phyloP scores from a whole-genome alignment of 805 yeast species.

The Kazachstania kunashirensis region DNA sequence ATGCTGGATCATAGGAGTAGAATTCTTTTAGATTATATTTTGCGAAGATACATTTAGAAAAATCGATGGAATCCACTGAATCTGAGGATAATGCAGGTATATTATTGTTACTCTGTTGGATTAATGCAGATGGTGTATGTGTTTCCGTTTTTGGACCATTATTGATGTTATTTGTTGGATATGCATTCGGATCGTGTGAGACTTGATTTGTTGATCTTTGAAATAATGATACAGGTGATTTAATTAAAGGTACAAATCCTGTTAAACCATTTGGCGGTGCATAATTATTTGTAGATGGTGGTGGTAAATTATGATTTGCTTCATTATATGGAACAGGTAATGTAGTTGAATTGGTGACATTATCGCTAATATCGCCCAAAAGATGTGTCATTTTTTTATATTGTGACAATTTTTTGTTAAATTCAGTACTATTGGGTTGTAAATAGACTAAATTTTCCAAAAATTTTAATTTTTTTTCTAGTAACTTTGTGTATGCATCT shows the following conservation, averaged over 20 bases:
- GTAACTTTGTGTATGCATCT: slow-evolving; percentile 47
- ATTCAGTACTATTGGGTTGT: slow-evolving; percentile 19
- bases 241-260: background rate
- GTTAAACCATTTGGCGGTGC: background rate
- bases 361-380: slow-evolving; percentile 12
- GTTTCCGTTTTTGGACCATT: background rate
- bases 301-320: background rate
- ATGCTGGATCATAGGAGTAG: slow-evolving; percentile 39
- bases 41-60: slow-evolving; percentile 34
- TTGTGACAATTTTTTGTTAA: slow-evolving; percentile 26
- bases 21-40: slow-evolving; percentile 41
- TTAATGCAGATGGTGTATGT: background rate
- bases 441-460: slow-evolving; percentile 38
- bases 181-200: background rate
- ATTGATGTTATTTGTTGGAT: background rate
- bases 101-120: background rate
- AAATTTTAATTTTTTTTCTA: slow-evolving; percentile 46
- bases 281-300: background rate
- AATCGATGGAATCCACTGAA: slow-evolving; percentile 32
- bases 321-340: background rate
- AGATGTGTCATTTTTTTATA: slow-evolving; percentile 34
- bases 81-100: slow-evolving; percentile 21
- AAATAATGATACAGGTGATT: background rate
- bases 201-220: background rate
- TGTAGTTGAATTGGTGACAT: slow-evolving; percentile 2